phyloP scores from a whole-genome alignment of 73 alveolate genomes.

The Tetrahymena borealis region DNA sequence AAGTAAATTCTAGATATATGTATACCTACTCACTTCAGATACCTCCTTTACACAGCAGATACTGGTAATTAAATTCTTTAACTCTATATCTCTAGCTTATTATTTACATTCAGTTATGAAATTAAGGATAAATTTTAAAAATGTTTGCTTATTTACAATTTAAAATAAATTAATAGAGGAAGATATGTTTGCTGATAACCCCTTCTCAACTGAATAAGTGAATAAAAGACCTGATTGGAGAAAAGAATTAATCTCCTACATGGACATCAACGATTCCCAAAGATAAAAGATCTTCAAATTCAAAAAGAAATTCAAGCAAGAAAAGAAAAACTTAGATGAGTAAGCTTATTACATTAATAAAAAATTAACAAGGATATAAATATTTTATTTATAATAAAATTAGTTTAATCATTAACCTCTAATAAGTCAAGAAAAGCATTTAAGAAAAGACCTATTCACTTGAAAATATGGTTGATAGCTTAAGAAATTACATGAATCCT shows the following conservation, averaged over 20 bases:
- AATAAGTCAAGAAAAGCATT: constrained; percentile 17
- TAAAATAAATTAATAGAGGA: constrained; percentile 5
- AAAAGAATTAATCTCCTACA: background rate
- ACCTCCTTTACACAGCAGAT: constrained; percentile 29
- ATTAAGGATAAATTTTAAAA: background rate
- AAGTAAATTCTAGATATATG: constrained; percentile 36
- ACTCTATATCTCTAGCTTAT: background rate
- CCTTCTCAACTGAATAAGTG: background rate
- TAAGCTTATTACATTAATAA: background rate
- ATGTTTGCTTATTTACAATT: background rate
- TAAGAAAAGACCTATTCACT: constrained; percentile 22
- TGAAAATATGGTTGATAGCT: constrained; percentile 27
- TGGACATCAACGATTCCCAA: constrained; percentile 7
- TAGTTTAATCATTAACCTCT: constrained; percentile 15
- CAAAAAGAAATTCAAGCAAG: constrained; percentile 15
- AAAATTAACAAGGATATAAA: background rate
- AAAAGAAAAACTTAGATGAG: constrained; percentile 37
- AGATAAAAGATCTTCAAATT: constrained; percentile 30
- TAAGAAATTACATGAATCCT: constrained; percentile 31
- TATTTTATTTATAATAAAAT: background rate
- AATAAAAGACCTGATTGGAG: constrained; percentile 14
- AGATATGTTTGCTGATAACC: background rate
- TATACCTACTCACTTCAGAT: constrained; percentile 36
- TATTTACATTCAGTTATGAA: no score
- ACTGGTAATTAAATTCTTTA: background rate